Conservation (phyloP, 805 yeast species). For the Suhomyces tanzawaensis region DNA sequence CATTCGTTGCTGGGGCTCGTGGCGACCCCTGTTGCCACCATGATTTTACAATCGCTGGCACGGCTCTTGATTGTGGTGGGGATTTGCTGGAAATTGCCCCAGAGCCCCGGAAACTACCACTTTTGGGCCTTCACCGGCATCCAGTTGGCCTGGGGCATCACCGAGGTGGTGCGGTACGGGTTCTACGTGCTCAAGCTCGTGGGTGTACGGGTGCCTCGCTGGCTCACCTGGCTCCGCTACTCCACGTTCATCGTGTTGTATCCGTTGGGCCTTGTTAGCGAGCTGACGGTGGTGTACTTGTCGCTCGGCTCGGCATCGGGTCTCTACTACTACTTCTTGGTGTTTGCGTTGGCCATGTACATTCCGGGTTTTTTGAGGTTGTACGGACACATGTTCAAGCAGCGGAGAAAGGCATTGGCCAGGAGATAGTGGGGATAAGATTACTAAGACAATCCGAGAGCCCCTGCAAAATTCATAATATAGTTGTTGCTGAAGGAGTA, state of each 20-base stretch:
- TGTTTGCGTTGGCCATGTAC: conserved; percentile 23
- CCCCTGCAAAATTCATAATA: no score
- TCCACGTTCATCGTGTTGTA: conserved; percentile 28
- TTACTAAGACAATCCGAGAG: no score
- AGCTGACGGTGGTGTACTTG: conserved; percentile 25
- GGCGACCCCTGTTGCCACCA: conserved; percentile 25
- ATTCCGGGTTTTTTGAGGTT: conserved; percentile 30
- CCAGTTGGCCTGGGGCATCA: conserved; percentile 27
- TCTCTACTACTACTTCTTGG: conserved; percentile 19
- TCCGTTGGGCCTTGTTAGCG: conserved; percentile 29
- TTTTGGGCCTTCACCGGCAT: conserved; percentile 19
- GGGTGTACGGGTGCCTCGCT: conserved; percentile 13
- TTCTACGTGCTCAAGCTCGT: conserved; percentile 23
- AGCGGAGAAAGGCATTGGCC: conserved; percentile 21
- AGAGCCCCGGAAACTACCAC: conserved; percentile 27
- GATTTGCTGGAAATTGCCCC: conserved; percentile 25
- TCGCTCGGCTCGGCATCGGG: conserved; percentile 17
- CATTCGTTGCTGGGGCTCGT: conserved; percentile 27
- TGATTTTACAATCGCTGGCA: conserved; percentile 28
- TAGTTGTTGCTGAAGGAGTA: no score
- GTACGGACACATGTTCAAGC: conserved; percentile 31
- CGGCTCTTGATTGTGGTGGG: conserved; percentile 29
- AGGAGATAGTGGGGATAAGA: conserved; percentile 1
- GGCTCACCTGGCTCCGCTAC: conserved; percentile 28
- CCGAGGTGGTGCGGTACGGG: conserved; percentile 30